These are phyloP conservation scores for Ceratobasidium sp. DNA, from an alignment of 1,284 basidiomycete species.

Conservation along the genomic window DNA sequence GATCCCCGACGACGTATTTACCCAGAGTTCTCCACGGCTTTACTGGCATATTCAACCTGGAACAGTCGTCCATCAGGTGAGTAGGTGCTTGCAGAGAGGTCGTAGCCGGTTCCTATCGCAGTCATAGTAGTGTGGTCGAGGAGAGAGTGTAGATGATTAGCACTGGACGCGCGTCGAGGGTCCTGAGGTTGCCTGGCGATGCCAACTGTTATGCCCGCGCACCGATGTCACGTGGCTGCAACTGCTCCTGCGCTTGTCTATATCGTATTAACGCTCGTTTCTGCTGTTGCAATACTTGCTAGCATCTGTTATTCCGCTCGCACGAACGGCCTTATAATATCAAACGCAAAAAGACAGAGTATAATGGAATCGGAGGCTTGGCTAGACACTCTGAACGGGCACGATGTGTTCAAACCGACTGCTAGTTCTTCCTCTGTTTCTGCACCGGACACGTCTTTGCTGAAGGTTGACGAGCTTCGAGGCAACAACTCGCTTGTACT, in stretches of 20 bases:
- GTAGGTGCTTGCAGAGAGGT: constrained; percentile 97
- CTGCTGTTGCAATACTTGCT: not conserved
- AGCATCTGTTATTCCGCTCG: not conserved
- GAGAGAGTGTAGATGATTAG: not conserved
- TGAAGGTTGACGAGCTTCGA: constrained; percentile 32
- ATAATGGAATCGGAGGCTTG: constrained; percentile 37
- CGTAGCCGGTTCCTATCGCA: constrained; percentile 97
- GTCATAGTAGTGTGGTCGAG: constrained; percentile 67
- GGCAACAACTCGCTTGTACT: constrained; percentile 13
- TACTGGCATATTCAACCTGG: constrained; percentile 98
- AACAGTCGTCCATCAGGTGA: constrained; percentile 98
- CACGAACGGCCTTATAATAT: not conserved
- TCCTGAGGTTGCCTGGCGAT: constrained; percentile 18
- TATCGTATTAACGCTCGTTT: not conserved
- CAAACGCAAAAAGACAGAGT: not conserved
- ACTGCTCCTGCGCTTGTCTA: not conserved
- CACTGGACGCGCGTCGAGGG: constrained; percentile 43
- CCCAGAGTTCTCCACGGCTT: constrained; percentile 99
- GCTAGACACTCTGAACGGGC: constrained; percentile 34
- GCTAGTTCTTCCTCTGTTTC: constrained; percentile 21
- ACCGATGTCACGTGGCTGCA: constrained; percentile 26
- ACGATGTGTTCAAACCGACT: constrained; percentile 41
- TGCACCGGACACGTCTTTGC: constrained; percentile 19
- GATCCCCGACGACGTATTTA: constrained; percentile 52
- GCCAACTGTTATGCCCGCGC: constrained; percentile 39